phyloP scores from a whole-genome alignment of 73 alveolate species.

The Uronychia setigera region DNA sequence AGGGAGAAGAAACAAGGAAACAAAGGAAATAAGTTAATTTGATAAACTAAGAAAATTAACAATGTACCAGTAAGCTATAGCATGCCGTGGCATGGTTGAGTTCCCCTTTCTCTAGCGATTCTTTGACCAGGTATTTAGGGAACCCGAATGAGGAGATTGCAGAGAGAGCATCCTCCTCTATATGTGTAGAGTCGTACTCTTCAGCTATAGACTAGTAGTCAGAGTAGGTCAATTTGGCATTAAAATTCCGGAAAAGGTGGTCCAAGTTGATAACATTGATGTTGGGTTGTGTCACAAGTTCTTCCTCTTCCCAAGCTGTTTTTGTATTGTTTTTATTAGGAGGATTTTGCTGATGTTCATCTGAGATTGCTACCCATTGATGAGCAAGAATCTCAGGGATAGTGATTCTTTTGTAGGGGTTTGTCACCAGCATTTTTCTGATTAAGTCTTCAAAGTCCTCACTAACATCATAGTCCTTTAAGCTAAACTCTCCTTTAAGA shows the following conservation, averaged over 20 bases:
- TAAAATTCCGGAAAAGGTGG: constrained; percentile 26
- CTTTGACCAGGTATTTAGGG: constrained; percentile 30
- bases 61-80: constrained; percentile 49
- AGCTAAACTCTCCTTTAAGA: constrained; percentile 36
- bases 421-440: constrained; percentile 27
- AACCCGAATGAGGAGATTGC: constrained; percentile 23
- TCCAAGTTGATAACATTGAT: constrained; percentile 39
- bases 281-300: no score
- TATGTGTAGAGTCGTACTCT: constrained; percentile 67
- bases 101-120: constrained; percentile 60
- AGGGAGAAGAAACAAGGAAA: no score
- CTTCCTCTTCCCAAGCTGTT: neutral
- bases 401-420: constrained; percentile 54
- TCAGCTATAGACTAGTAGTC: constrained; percentile 53
- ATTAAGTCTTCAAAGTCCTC: constrained; percentile 42
- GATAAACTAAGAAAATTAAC: no score
- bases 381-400: constrained; percentile 81
- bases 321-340: neutral
- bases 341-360: no score
- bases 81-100: constrained; percentile 79
- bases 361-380: constrained; percentile 79
- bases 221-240: constrained; percentile 34
- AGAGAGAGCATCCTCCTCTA: constrained; percentile 28
- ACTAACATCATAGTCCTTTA: constrained; percentile 41
- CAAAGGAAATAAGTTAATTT: no score